Base-by-base conservation (phyloP, 129 eudicot species). In the Mikania micrantha region DNA sequence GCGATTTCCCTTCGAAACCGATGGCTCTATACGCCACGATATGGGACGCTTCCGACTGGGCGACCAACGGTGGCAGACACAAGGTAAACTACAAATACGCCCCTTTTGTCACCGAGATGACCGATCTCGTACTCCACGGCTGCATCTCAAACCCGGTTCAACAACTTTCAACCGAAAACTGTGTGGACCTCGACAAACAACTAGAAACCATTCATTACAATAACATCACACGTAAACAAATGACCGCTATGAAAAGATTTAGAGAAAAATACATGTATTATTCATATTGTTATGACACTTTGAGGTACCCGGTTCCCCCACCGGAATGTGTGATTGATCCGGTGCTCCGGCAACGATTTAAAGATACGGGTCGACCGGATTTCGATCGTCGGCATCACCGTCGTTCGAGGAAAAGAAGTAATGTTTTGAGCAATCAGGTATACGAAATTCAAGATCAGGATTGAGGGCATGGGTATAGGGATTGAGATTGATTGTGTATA, bases 1-100 rank as follows among this genome's bases (percentile, higher is more conserved):
- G 78, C n/a, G 98, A 93, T 78, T 93, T 75, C 74, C 98, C 98
- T 12, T 84, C 96, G 0, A 93, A 93, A 64, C 98, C 98, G 0
- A 93, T 93, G 98, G 82, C 87, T 0, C 41, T 93, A 40, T 93
- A 93, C n/a, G 98, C 98, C 53, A 93, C 98, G 36, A 93, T 93
- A 31, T 93, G 98, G 98, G 98, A 93, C 67, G 98, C 95, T 35
- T 93, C 98, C 0, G 82, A 76, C 57, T 93, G 98, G 98, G 98
- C 98, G 9, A 93, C 98, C 0, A 76, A 83, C 0, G 98, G 98
- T 0, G 98, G 98, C 0, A 86, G 77, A 76, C 84, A 93, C 66
- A 86, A 73, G 44, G 95, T 83, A 9, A 86, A 88, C 39, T 93
- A 93, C 88, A 90, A 88, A 60, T 88, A 82, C 5, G 96, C 96